Evolutionary conservation across 257 asterid genomes (phyloP), one percentile per base, ranked within the genome.

Genomic region (Solanum paucissectum): DNA sequence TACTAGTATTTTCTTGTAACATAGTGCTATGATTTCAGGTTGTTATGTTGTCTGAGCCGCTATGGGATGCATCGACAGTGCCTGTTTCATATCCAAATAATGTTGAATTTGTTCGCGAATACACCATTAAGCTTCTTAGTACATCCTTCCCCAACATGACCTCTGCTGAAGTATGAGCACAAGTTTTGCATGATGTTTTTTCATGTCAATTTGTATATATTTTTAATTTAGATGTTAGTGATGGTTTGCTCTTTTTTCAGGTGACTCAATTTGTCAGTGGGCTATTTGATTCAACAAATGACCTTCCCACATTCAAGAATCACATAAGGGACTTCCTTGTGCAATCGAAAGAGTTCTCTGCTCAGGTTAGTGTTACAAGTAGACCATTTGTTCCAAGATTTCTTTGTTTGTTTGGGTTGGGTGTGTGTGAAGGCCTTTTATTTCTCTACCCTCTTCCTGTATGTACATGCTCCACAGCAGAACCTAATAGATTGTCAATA

Each of bases 141-240:
- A 77, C 99, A 14, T 95, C 99, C 68, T 97, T 97, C 91, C 99
- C 98, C 83, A 97, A 97, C 96, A 97, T 97, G 99, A 93, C 98
- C 68, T 25, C 98, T 29, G 58, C 92, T 79, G 99, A 97, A 98
- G 99, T 97, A 91, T 81, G 83, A 79, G 23, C 87, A 81, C 7
- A 79, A 44, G 73, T 16, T 83, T 20, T 84, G 25, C 9, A 27
- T 20, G 76, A 33, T 86, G 2, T 87, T 84, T 85, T 44, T 42
- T 88, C 66, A 89, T 25, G 55, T 32, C 25, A 49, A 49, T 82
- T 18, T 20, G 40, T 79, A 5, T 82, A 49, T 32, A 49, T 11
- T 29, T 49, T 82, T 82, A 12, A 23, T 32, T 82, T 82, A 18
- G 29, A 18, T 82, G 86, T 82, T 46, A 32, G 9, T 49, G 34